Evolutionary conservation across 2,329 filamentous ascomycete species (phyloP), one percentile per base, ranked within the genome.

Genomic region (Exophiala aquamarina): DNA sequence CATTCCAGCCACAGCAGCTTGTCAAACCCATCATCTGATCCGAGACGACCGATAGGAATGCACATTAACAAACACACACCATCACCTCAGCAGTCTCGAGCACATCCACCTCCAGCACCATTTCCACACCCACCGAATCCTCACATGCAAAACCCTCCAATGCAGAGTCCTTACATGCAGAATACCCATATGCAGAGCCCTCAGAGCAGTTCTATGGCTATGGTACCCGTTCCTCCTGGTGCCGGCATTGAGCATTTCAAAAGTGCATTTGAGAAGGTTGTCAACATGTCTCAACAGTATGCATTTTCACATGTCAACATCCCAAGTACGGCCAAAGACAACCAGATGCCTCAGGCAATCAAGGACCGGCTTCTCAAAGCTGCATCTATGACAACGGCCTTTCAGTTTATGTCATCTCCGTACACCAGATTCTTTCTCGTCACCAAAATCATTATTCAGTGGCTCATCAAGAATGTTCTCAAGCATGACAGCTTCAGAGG

Each of bases 311-410:
- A 56, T 26, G 51, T 53, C 53, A 58, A 58, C 39, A 23, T 47
- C n/a, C 50, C 51, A 17, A 58, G 53, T 45, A 54, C 50, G 2
- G 34, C 44, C n/a, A 45, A 43, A 37, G 55, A 58, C 41, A 49
- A 46, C 6, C 28, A 17, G 4, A 35, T 54, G 45, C 50, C 48
- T n/a, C 39, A 48, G 26, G 32, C 35, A 13, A 18, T 58, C 37
- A 58, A 58, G 37, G 38, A 54, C n/a, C 23, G 39, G 9, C 39
- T 58, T 9, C 37, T 58, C 23, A 47, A 44, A 20, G 45, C 49
- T 15, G 50, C 53, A 19, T 41, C 55, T 21, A 41, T 29, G 11
- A 49, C 36, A 4, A 49, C 51, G 3, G 55, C 55, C 10, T 49
- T 47, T 18, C 47, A 43, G 7, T 41, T 56, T 28, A 54, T 56